A percentile compares a stretch with the other conserved stretches of the same genome.
Evolutionary conservation across 2,329 filamentous ascomycete genomes (phyloP).

Genomic region (Myriosclerotinia duriaeana): DNA sequence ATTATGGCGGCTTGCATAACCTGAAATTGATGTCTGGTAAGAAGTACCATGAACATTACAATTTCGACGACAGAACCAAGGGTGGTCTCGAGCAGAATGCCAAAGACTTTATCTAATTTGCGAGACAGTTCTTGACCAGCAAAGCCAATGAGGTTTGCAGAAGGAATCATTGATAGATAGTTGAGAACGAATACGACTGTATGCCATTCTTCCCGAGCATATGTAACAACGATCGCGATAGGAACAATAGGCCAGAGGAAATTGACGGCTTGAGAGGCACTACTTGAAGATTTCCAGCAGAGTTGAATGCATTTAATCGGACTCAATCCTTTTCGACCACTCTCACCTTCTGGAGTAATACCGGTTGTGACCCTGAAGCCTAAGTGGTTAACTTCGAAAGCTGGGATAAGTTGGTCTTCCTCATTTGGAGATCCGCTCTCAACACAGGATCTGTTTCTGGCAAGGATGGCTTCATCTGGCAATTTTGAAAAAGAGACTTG

Average conservation of each 20-base stretch:
- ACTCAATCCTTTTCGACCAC: conserved; percentile 64
- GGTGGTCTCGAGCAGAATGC: conserved; percentile 61
- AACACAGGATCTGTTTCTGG: neutral
- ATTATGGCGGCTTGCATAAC: conserved; percentile 83
- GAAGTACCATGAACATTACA: conserved; percentile 75
- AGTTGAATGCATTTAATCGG: conserved; percentile 63
- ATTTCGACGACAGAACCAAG: conserved; percentile 78
- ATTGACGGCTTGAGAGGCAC: conserved; percentile 64
- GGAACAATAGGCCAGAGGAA: conserved; percentile 74
- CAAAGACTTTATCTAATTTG: conserved; percentile 72
- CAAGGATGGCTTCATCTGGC: conserved; percentile 4
- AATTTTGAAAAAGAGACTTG: conserved; percentile 9
- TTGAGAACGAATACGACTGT: conserved; percentile 67
- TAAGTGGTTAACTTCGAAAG: conserved; percentile 27
- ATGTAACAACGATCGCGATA: conserved; percentile 64
- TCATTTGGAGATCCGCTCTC: neutral
- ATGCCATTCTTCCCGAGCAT: conserved; percentile 55
- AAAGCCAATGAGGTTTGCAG: conserved; percentile 74
- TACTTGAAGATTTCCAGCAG: conserved; percentile 62
- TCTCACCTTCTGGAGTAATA: conserved; percentile 60
- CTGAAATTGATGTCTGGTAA: conserved; percentile 53
- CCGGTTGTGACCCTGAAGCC: conserved; percentile 39
- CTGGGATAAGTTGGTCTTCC: conserved; percentile 11
- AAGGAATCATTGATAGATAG: conserved; percentile 75
- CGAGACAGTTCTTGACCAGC: conserved; percentile 69